Base-by-base conservation (phyloP, 345 rosid species). In the Clausena lansium region DNA sequence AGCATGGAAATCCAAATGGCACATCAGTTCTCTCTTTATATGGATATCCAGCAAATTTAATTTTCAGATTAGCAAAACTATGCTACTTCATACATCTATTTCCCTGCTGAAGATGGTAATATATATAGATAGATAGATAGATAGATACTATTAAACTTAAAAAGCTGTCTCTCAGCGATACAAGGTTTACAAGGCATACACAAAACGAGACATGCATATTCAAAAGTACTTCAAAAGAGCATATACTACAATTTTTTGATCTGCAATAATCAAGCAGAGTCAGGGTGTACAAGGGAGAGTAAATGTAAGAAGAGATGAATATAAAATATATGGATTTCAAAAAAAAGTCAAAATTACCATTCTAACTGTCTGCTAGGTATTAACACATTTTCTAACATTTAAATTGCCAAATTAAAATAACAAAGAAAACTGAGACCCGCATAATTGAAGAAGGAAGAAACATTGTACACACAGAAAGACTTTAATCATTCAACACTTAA, bases 201-300 rank as follows among this genome's bases (percentile, higher is more conserved):
- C 54, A 65, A 73, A 36, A 78, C 50, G 47, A 52, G 41, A 19
- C 32, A 39, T 25, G 57, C 76, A 72, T n/a, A 62, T 41, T 64
- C 52, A 66, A 59, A 64, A 14, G 30, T 38, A 67, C 36, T 72
- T 72, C 45, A 73, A 74, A 74, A 77, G 64, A 52, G n/a, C n/a
- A n/a, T n/a, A n/a, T n/a, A n/a, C n/a, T n/a, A n/a, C n/a, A n/a
- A n/a, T n/a, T n/a, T n/a, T n/a, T n/a, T n/a, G n/a, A n/a, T n/a
- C n/a, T n/a, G n/a, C n/a, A n/a, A n/a, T n/a, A n/a, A n/a, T n/a
- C n/a, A n/a, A n/a, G n/a, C n/a, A n/a, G n/a, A n/a, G n/a, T n/a
- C n/a, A n/a, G n/a, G n/a, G n/a, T n/a, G n/a, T n/a, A n/a, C n/a
- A n/a, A n/a, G n/a, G n/a, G n/a, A n/a, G n/a, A n/a, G n/a, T n/a